Percentiles rank a stretch among this genome's conserved stretches.
Evolutionary conservation across 805 yeast species (phyloP).

Genomic region (Schizosaccharomyces cryophilus): DNA sequence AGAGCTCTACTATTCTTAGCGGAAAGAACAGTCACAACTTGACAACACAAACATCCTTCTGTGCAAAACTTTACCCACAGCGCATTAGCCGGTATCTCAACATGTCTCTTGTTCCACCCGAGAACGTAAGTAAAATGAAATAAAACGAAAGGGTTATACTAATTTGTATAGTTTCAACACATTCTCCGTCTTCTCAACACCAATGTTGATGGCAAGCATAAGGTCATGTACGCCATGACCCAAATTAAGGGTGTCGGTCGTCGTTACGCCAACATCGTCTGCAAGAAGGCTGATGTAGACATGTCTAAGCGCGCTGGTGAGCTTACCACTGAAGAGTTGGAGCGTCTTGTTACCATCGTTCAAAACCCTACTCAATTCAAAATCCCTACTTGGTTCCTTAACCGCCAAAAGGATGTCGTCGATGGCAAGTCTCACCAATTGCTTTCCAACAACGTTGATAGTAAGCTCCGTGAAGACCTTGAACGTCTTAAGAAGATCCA

Average conservation of each 20-base stretch:
- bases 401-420: constrained; percentile 94
- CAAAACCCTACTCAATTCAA: constrained; percentile 99
- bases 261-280: constrained; percentile 98
- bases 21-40: background rate
- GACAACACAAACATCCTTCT: background rate
- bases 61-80: background rate
- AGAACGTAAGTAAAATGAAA: background rate
- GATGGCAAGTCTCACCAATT: constrained; percentile 99
- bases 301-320: constrained; percentile 99
- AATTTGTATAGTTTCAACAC: constrained; percentile 56
- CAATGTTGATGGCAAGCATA: constrained; percentile 99
- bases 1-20: too few relatives aligned
- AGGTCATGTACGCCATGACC: constrained; percentile 99
- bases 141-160: background rate
- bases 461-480: constrained; percentile 97
- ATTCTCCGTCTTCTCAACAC: constrained; percentile 99
- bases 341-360: constrained; percentile 98
- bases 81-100: background rate
- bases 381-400: constrained; percentile 99
- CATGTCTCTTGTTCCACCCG: background rate
- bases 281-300: constrained; percentile 99
- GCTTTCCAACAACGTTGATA: constrained; percentile 95
- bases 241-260: constrained; percentile 98
- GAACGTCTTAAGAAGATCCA: constrained; percentile 99
- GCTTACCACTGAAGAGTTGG: constrained; percentile 99